These are phyloP conservation scores for Trichoderma orchidacearum DNA, from an alignment of 495 filamentous ascomycete species.

Conservation along the genomic window DNA sequence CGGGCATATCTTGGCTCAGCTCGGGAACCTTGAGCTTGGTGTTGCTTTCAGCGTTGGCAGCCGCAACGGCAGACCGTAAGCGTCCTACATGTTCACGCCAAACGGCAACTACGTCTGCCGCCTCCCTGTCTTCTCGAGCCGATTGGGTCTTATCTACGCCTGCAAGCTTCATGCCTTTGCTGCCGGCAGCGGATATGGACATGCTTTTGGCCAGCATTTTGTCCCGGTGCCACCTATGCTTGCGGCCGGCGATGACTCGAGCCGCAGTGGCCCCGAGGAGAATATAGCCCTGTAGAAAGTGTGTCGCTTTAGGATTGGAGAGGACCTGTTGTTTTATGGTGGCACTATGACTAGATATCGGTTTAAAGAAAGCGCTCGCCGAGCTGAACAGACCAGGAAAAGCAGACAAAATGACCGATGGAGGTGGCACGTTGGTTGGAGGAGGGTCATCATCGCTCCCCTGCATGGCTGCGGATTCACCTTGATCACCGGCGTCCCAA, in stretches of 20 bases:
- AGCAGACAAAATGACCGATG: slow-evolving; percentile 63
- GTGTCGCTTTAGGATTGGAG: slow-evolving; percentile 36
- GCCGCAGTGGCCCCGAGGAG: slow-evolving; percentile 52
- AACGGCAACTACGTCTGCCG: slow-evolving; percentile 54
- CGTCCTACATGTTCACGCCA: slow-evolving; percentile 61
- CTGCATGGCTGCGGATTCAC: slow-evolving; percentile 6
- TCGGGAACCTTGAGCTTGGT: slow-evolving; percentile 46
- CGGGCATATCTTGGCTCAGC: slow-evolving; percentile 44
- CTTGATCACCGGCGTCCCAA: slow-evolving; percentile 22
- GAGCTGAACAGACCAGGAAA: slow-evolving; percentile 54
- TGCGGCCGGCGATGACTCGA: slow-evolving; percentile 74
- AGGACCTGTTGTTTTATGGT: slow-evolving; percentile 43
- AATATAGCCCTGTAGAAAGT: slow-evolving; percentile 40
- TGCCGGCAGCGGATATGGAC: slow-evolving; percentile 59
- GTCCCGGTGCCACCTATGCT: slow-evolving; percentile 81
- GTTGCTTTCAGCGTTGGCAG: slow-evolving; percentile 26
- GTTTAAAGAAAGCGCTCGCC: slow-evolving; percentile 39
- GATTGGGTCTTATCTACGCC: slow-evolving; percentile 67
- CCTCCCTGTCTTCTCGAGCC: slow-evolving; percentile 77
- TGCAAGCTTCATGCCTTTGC: slow-evolving; percentile 78
- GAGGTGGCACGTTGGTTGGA: slow-evolving; percentile 82
- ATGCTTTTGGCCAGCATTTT: slow-evolving; percentile 72
- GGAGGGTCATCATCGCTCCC: slow-evolving; percentile 28
- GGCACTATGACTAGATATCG: slow-evolving; percentile 35
- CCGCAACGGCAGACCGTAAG: slow-evolving; percentile 43